A percentile compares a stretch with the other conserved stretches of the same genome.
These are phyloP conservation scores for Globisporangium polare DNA, from an alignment of 352 stramenopile genomes.

Conservation along the genomic window DNA sequence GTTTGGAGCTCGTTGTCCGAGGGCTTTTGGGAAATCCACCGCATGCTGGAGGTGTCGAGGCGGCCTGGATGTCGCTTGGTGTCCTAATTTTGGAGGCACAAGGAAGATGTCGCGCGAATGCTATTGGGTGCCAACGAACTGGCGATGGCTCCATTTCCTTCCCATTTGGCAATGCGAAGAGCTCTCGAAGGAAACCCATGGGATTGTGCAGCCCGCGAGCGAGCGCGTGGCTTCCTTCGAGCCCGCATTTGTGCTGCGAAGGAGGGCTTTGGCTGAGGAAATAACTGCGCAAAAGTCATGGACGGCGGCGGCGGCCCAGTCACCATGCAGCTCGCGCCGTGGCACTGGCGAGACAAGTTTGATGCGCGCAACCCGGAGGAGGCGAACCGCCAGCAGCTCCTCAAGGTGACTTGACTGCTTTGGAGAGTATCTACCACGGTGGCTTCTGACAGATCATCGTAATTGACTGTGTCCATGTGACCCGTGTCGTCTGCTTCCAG, in stretches of 20 bases:
- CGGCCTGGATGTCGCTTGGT: too few species aligned
- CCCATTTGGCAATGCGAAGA: too few species aligned
- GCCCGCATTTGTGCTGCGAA: neutral
- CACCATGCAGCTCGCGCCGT: constrained; percentile 16
- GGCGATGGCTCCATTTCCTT: constrained; percentile 1
- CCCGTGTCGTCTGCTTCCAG: constrained; percentile 15
- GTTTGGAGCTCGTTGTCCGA: too few species aligned
- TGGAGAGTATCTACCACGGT: too few species aligned
- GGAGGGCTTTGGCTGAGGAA: neutral
- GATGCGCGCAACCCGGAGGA: constrained; percentile 30
- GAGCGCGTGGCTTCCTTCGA: neutral
- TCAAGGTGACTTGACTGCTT: constrained; percentile 27
- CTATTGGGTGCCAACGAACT: neutral
- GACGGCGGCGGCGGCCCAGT: neutral
- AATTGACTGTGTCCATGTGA: neutral
- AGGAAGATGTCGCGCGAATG: too few species aligned
- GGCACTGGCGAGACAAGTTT: constrained; percentile 72
- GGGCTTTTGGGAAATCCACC: too few species aligned
- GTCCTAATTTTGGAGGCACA: too few species aligned
- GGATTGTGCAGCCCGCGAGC: neutral
- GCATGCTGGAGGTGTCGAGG: too few species aligned
- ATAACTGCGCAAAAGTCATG: neutral
- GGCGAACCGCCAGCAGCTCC: constrained; percentile 38
- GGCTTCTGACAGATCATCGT: too few species aligned
- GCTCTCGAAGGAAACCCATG: neutral